Base-by-base conservation (phyloP, 83 land plant species). In the Larix sibirica region DNA sequence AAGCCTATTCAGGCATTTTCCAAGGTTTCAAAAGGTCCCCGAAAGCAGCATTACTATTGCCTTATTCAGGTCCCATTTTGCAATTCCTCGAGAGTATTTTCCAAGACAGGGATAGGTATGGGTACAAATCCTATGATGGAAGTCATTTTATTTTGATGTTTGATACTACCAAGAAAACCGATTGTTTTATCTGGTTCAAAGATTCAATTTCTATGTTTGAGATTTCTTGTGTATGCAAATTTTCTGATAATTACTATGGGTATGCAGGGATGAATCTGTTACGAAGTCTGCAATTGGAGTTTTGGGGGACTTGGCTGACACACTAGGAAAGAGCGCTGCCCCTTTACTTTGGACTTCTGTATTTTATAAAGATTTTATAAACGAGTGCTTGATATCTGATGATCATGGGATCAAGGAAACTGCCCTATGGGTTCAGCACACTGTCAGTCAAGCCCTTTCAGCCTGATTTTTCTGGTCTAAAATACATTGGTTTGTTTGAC, bases 301-400 rank as follows among this genome's bases (percentile, higher is more conserved):
- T 4, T 85, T 96, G 75, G 98, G 98, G 47, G 98, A 96, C 87
- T 79, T 96, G 64, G 98, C 98, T 23, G 98, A 96, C 83, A 94
- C 96, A 23, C 81, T 96, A 75, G 96, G 96, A 26, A 81, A 85
- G 47, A 90, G 86, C 88, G 95, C 92, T 21, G 95, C 97, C 79
- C 83, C 90, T 56, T 79, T 96, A 81, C 88, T 96, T 61, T 85
- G 87, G 84, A 92, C 88, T 80, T 94, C 95, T 73, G 86, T 86
- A 47, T 89, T 94, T 84, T 86, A 90, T 92, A 94, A 90, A 86
- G 95, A 91, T 73, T 94, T 96, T 81, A 84, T 96, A 77, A 92
- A 91, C 65, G 98, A 96, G 81, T 96, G 98, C 88, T 83, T 92
- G 77, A 90, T 92, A 23, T 89, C 96, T 38, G 96, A 92, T 44